phyloP scores from a whole-genome alignment of 345 rosid genomes.

The Cochlearia excelsa region DNA sequence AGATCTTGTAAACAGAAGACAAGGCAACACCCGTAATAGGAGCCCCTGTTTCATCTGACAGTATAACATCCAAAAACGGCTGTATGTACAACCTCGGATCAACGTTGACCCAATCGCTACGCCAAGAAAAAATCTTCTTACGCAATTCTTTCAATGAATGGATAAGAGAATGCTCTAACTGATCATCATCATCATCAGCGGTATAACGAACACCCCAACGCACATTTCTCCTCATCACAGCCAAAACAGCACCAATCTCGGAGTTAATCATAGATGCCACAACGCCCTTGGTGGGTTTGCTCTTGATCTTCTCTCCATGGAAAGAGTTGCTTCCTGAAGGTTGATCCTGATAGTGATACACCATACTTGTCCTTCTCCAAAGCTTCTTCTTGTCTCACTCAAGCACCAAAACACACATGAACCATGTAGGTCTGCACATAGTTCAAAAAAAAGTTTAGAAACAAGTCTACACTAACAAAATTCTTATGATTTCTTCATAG shows the following conservation, averaged over 20 bases:
- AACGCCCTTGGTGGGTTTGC: constrained; percentile 44
- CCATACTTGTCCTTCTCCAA: constrained; percentile 39
- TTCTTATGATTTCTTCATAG: too few relatives aligned
- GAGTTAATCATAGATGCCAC: constrained; percentile 64
- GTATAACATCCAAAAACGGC: constrained; percentile 71
- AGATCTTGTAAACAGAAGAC: constrained; percentile 70
- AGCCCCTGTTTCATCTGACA: constrained; percentile 75
- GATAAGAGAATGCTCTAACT: constrained; percentile 66
- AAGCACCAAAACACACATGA: constrained; percentile 20
- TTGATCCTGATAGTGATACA: constrained; percentile 35
- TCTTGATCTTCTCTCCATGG: constrained; percentile 34
- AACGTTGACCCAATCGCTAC: constrained; percentile 46
- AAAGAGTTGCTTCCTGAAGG: constrained; percentile 37
- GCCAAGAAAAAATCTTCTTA: constrained; percentile 62
- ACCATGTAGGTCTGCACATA: constrained; percentile 29
- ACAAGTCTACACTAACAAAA: too few relatives aligned
- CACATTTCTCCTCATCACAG: constrained; percentile 78
- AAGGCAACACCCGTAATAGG: constrained; percentile 79
- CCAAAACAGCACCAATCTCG: constrained; percentile 69
- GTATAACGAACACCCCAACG: constrained; percentile 63
- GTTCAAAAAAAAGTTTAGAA: too few relatives aligned
- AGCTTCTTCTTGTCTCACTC: constrained; percentile 20
- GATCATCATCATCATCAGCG: constrained; percentile 66
- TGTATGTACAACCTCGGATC: constrained; percentile 58
- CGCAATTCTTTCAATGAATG: constrained; percentile 67